Base-by-base conservation (phyloP, 495 filamentous ascomycete species). In the Podospora bellae-mahoneyi region DNA sequence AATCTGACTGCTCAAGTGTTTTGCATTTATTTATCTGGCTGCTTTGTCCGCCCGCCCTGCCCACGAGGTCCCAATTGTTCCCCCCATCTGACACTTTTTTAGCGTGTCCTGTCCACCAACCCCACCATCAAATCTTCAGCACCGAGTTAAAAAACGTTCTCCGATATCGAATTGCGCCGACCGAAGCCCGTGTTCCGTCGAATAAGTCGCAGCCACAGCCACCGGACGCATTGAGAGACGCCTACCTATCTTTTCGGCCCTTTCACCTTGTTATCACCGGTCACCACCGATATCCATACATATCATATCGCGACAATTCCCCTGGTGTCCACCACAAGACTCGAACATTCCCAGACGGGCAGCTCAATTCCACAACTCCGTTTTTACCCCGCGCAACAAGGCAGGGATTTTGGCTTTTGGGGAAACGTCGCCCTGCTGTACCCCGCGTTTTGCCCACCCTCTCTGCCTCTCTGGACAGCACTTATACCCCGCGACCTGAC, bases 381-480 rank as follows among this genome's bases (percentile, higher is more conserved):
- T 23, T 39, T 15, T 39, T 63, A 44, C 61, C 61, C 61, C 61
- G 61, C 61, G 61, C 59, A 18, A 32, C 59, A 18, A 32, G 61
- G n/a, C 61, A 63, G 30, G 61, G 61, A 32, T 28, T 39, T 32
- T 6, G 13, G 7, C 9, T 20, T 62, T 19, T 48, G 61, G 1
- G 27, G 59, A 61, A 61, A 61, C 59, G 59, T 61, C 7, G 59
- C 59, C 61, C 20, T 44, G 30, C 61, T 63, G 61, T 63, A 63
- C 61, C 61, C 61, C 61, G 61, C 61, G 61, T 63, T 63, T 63
- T 63, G 30, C 61, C 61, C 59, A 27, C 59, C 59, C 20, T 61
- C 56, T 27, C 27, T 27, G 27, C 59, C 20, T 61, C 56, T 28
- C 30, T 62, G 13, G 6, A 62, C 20, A 9, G 28, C 28, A 39